Conservation (phyloP, 1,284 basidiomycete genomes). For the Sporisorium graminicola region DNA sequence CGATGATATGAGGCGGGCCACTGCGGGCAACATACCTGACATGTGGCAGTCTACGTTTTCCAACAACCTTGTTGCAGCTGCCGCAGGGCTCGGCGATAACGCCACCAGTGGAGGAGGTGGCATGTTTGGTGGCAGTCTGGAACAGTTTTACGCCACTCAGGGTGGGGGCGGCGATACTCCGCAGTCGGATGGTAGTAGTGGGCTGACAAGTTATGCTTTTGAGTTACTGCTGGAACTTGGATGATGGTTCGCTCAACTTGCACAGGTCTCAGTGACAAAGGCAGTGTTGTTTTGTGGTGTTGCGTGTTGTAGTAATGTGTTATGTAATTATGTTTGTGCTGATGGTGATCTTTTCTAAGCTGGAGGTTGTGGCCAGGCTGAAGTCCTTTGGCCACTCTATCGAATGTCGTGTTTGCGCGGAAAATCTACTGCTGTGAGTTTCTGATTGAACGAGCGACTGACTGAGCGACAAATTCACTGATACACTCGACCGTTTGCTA, state of each 20-base stretch:
- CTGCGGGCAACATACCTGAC: slow-evolving; percentile 13
- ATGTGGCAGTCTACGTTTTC: slow-evolving; percentile 24
- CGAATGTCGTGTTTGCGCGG: slow-evolving; percentile 78
- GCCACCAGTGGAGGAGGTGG: too few species aligned
- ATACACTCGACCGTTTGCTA: too few species aligned
- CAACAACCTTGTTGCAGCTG: background rate
- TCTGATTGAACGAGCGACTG: too few species aligned
- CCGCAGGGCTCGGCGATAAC: background rate
- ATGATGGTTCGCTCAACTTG: slow-evolving; percentile 36
- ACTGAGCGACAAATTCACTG: too few species aligned
- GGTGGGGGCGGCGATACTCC: slow-evolving; percentile 8
- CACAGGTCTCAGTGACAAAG: too few species aligned
- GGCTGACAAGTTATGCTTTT: slow-evolving; percentile 38
- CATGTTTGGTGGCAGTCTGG: slow-evolving; percentile 18
- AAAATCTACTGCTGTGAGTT: slow-evolving; percentile 73
- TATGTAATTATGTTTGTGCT: slow-evolving; percentile 47
- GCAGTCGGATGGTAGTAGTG: slow-evolving; percentile 35
- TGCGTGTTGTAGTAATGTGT: too few species aligned
- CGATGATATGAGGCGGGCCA: slow-evolving; percentile 20
- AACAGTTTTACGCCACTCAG: slow-evolving; percentile 10
- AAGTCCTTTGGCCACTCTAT: slow-evolving; percentile 72
- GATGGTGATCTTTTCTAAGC: slow-evolving; percentile 70
- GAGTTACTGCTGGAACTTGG: slow-evolving; percentile 47
- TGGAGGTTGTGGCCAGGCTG: slow-evolving; percentile 64
- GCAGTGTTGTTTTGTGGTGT: too few species aligned